phyloP scores from a whole-genome alignment of 345 rosid species.

The Limnanthes douglasii region DNA sequence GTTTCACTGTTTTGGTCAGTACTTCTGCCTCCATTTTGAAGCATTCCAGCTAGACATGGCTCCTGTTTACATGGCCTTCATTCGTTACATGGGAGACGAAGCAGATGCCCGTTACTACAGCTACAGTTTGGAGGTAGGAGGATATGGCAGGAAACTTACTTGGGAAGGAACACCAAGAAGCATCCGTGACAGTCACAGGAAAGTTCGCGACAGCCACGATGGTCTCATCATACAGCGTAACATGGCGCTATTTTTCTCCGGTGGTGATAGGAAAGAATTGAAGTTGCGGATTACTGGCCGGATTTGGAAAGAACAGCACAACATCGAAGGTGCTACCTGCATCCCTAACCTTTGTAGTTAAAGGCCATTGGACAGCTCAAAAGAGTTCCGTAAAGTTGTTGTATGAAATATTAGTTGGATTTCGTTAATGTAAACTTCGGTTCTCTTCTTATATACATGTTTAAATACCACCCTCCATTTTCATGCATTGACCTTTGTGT shows the following conservation, averaged over 20 bases:
- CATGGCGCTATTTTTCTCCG: constrained; percentile 75
- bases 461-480: too few relatives aligned
- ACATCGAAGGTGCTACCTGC: too few relatives aligned
- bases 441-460: too few relatives aligned
- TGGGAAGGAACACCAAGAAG: constrained; percentile 71
- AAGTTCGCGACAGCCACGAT: constrained; percentile 60
- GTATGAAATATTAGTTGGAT: too few relatives aligned
- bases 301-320: constrained; percentile 77
- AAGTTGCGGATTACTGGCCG: constrained; percentile 62
- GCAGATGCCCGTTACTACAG: constrained; percentile 51
- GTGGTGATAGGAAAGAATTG: constrained; percentile 64
- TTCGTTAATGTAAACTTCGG: too few relatives aligned
- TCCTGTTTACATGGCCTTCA: constrained; percentile 71
- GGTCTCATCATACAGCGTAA: constrained; percentile 57
- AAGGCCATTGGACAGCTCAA: too few relatives aligned
- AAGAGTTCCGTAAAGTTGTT: too few relatives aligned
- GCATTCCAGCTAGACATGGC: constrained; percentile 74
- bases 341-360: too few relatives aligned
- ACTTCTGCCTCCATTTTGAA: constrained; percentile 70
- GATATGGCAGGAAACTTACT: constrained; percentile 52
- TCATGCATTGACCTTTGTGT: too few relatives aligned
- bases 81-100: constrained; percentile 70
- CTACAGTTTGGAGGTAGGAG: constrained; percentile 72
- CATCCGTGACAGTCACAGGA: constrained; percentile 57
- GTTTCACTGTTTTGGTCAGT: constrained; percentile 65